These are phyloP conservation scores for Buddleja alternifolia DNA, from an alignment of 257 asterid genomes.

Conservation along the genomic window DNA sequence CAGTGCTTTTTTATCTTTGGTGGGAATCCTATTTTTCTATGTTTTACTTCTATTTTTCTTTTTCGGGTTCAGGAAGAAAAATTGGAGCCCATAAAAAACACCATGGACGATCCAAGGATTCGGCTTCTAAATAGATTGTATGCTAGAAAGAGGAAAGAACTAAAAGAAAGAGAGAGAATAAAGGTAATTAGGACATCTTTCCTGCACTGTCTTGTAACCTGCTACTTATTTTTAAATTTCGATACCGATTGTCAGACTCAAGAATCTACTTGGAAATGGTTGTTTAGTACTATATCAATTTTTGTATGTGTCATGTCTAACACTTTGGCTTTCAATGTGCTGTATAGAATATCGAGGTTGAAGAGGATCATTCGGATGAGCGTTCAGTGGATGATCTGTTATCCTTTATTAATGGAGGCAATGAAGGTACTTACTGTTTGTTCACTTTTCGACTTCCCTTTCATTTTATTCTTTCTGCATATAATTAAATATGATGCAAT, in stretches of 20 bases:
- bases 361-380: slow-evolving; percentile 63
- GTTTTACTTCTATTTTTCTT: slow-evolving; percentile 22
- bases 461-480: not conserved
- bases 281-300: slow-evolving; percentile 12
- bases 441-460: slow-evolving; percentile 16
- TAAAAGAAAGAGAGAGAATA: slow-evolving; percentile 66
- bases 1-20: slow-evolving; percentile 31
- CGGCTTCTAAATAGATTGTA: slow-evolving; percentile 77
- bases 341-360: slow-evolving; percentile 52
- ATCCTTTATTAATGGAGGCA: slow-evolving; percentile 66
- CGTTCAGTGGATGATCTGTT: slow-evolving; percentile 80
- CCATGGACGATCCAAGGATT: slow-evolving; percentile 83
- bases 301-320: slow-evolving; percentile 22
- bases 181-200: slow-evolving; percentile 53
- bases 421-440: slow-evolving; percentile 42
- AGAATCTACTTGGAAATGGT: slow-evolving; percentile 21
- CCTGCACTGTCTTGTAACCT: slow-evolving; percentile 21
- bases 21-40: not conserved
- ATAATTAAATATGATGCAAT: not conserved
- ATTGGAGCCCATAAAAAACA: slow-evolving; percentile 80
- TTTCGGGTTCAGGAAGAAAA: slow-evolving; percentile 72
- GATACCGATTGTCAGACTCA: not conserved
- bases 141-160: slow-evolving; percentile 85
- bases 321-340: slow-evolving; percentile 23
- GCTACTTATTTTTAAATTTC: slow-evolving; percentile 9